A percentile compares a stretch with the other conserved stretches of the same genome.
phyloP scores from a whole-genome alignment of 805 yeast species.

The Pichia occidentalis region DNA sequence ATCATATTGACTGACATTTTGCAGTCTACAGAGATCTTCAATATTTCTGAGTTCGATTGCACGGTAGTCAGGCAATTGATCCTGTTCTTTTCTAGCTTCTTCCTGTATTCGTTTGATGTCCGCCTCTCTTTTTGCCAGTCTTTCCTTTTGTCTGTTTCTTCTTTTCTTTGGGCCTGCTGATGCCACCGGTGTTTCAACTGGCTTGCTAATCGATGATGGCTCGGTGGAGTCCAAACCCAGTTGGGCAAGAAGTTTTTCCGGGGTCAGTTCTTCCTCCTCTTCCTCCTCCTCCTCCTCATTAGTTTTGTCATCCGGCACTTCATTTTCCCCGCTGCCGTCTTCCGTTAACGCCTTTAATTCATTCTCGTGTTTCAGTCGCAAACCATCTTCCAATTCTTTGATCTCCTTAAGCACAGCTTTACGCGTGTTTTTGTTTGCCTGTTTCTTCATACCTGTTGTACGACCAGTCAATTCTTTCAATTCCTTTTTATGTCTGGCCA shows the following conservation, averaged over 20 bases:
- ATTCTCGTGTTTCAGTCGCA: conserved; percentile 46
- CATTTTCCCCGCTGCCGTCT: conserved; percentile 4
- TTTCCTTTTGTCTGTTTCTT: conserved; percentile 80
- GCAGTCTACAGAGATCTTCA: conserved; percentile 41
- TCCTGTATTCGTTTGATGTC: conserved; percentile 53
- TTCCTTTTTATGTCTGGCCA: conserved; percentile 65
- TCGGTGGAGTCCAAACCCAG: conserved; percentile 34
- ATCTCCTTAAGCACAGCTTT: conserved; percentile 60
- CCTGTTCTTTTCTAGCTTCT: conserved; percentile 70
- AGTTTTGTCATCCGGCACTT: neutral
- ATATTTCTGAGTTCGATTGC: conserved; percentile 67
- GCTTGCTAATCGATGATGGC: conserved; percentile 9
- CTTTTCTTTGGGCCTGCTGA: conserved; percentile 24
- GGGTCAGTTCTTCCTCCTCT: conserved; percentile 39
- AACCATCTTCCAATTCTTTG: conserved; percentile 47
- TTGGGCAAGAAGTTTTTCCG: conserved; percentile 61
- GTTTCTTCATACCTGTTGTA: conserved; percentile 72
- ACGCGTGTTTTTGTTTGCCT: conserved; percentile 72
- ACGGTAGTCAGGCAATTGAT: conserved; percentile 55
- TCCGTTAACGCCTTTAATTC: conserved; percentile 38
- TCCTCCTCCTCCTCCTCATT: conserved; percentile 17
- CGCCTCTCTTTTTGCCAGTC: conserved; percentile 69
- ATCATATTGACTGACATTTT: conserved; percentile 52
- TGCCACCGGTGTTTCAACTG: conserved; percentile 8
- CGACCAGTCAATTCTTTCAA: conserved; percentile 56